These are phyloP conservation scores for Spathaspora jeffriesii DNA, from an alignment of 1,139 yeast species.

Conservation along the genomic window DNA sequence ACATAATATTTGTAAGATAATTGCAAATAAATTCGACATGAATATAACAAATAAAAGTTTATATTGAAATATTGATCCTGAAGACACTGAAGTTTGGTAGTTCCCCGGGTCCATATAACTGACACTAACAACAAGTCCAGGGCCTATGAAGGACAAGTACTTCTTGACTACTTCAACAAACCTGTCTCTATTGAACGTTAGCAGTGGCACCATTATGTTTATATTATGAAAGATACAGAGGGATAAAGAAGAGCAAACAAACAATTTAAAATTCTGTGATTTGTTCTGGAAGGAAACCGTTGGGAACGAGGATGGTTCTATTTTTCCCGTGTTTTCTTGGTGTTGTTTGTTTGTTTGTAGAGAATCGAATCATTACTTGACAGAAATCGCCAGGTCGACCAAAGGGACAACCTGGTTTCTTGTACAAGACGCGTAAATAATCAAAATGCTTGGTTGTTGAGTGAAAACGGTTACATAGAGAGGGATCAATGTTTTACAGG, in stretches of 20 bases:
- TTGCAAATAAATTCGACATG: constrained; percentile 70
- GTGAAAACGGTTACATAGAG: too few species aligned
- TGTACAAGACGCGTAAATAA: too few species aligned
- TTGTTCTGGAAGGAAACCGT: neutral
- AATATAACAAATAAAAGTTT: constrained; percentile 63
- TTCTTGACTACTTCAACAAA: constrained; percentile 27
- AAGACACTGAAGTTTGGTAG: constrained; percentile 76
- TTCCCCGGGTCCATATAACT: constrained; percentile 86
- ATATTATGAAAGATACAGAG: neutral
- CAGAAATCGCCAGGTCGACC: too few species aligned
- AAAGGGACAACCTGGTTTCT: too few species aligned
- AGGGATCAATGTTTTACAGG: too few species aligned
- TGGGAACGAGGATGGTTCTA: neutral
- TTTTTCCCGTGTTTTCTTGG: too few species aligned
- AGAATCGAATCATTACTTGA: too few species aligned
- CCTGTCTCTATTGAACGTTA: neutral
- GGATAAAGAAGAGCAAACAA: neutral
- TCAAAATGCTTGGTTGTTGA: too few species aligned
- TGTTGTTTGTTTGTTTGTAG: neutral
- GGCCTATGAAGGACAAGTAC: constrained; percentile 69
- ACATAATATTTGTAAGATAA: constrained; percentile 68
- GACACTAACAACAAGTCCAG: constrained; percentile 76
- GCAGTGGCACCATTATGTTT: neutral
- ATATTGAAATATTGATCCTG: constrained; percentile 74
- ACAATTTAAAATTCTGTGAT: neutral